Base-by-base conservation (phyloP, 1,139 yeast species). In the Entelexis paramagnoliae region DNA sequence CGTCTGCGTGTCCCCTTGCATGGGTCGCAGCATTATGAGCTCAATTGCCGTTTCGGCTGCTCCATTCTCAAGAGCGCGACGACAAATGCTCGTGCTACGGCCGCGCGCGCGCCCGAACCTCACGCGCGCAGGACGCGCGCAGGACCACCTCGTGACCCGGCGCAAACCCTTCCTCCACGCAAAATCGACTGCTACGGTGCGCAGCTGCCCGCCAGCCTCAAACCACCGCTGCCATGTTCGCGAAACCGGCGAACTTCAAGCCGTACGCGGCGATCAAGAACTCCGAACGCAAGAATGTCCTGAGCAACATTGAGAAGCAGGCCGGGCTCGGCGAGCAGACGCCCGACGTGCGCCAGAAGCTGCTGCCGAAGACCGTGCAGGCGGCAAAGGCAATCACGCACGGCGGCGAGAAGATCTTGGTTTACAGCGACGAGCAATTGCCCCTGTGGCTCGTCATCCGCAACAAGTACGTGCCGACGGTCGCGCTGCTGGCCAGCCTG, bases 241-340 rank as follows among this genome's bases (percentile, higher is more conserved):
- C 60, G 14, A 59, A 59, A 44, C 59, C 58, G 20, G 60, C 60
- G 11, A 33, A 49, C 16, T 71, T 80, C 50, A 87, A 87, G 67
- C 81, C 94, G 4, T 72, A 80, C 48, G 78, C 95, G 10, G 85
- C 85, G 61, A 73, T 89, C 56, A 88, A 88, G 66, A 78, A 86
- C 13, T 83, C 95, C 0, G 96, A 88, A 57, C 71, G 94, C 47
- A 75, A 88, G 61, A 78, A 76, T 59, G 68, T 86, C 35, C 69
- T 81, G 13, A 65, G 69, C 11, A 63, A 68, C 11, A 72, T 83
- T 41, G 72, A 80, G 58, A 62, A 66, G n/a, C 63, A 63, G 19
- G 81, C 74, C 60, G 36, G 34, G 1, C 33, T 57, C 13, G 51
- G 29, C 11, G 54, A 34, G 14, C 41, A 32, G 20, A 63, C 62